phyloP scores from a whole-genome alignment of 257 asterid species.

The Jaltomata sinuosa region DNA sequence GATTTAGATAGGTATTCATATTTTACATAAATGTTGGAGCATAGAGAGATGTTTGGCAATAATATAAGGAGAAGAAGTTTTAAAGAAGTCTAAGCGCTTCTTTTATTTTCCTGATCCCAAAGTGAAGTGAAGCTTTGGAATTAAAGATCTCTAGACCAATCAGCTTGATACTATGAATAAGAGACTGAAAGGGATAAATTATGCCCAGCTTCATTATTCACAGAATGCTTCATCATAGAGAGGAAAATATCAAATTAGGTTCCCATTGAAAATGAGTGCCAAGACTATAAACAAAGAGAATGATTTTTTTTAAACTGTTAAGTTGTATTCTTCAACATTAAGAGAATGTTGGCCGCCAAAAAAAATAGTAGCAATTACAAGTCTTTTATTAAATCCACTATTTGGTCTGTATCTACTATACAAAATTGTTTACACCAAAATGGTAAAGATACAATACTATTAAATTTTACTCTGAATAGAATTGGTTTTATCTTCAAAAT shows the following conservation, averaged over 20 bases:
- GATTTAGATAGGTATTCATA: background rate
- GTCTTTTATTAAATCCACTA: no score
- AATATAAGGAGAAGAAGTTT: background rate
- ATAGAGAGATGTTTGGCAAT: background rate
- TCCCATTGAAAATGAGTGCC: background rate
- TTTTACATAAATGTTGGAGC: background rate
- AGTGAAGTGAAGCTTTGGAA: background rate
- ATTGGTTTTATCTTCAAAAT: no score
- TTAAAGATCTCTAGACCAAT: background rate
- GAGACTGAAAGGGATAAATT: background rate
- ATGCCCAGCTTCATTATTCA: background rate
- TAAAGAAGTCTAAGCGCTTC: background rate
- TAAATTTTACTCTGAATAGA: no score
- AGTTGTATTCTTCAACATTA: no score
- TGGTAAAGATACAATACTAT: no score
- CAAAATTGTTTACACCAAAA: no score
- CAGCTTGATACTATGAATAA: background rate
- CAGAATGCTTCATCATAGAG: background rate
- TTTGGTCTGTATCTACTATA: no score
- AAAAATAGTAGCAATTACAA: no score
- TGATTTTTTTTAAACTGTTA: no score
- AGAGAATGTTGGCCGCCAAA: no score
- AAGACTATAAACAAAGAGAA: background rate
- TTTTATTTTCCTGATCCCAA: background rate
- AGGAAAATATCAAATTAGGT: background rate